A percentile compares a stretch with the other conserved stretches of the same genome.
Evolutionary conservation across 257 asterid species (phyloP).

Genomic region (Petrea volubilis): DNA sequence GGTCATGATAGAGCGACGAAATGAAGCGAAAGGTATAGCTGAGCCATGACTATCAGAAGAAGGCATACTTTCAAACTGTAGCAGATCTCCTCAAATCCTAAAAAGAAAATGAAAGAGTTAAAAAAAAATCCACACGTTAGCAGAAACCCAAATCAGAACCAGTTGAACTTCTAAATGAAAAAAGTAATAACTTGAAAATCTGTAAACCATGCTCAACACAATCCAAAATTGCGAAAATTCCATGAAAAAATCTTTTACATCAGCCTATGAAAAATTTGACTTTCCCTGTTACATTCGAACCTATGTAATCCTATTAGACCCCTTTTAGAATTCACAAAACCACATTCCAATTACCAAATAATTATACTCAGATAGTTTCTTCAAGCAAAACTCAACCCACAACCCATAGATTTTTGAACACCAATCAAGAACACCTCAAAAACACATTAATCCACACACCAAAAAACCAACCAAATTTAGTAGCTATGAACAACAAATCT

Average conservation of each 20-base stretch:
- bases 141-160: slow-evolving; percentile 4
- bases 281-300: not conserved
- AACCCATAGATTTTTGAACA: slow-evolving; percentile 12
- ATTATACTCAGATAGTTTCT: not conserved
- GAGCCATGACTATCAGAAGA: slow-evolving; percentile 64
- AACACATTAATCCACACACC: slow-evolving; percentile 11
- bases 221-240: not conserved
- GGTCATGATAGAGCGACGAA: slow-evolving; percentile 75
- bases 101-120: not conserved
- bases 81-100: slow-evolving; percentile 31
- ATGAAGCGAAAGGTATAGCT: slow-evolving; percentile 65
- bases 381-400: slow-evolving; percentile 2
- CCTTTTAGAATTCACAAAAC: slow-evolving; percentile 2
- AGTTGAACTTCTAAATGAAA: not conserved
- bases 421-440: slow-evolving; percentile 15
- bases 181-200: not conserved
- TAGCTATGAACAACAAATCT: slow-evolving; percentile 10
- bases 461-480: slow-evolving; percentile 6
- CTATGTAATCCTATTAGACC: not conserved
- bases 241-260: not conserved
- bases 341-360: slow-evolving; percentile 16
- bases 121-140: not conserved
- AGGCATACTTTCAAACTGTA: slow-evolving; percentile 55
- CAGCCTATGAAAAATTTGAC: not conserved
- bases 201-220: not conserved